These are phyloP conservation scores for Rusavskia elegans DNA, from an alignment of 495 filamentous ascomycete species.

Conservation along the genomic window DNA sequence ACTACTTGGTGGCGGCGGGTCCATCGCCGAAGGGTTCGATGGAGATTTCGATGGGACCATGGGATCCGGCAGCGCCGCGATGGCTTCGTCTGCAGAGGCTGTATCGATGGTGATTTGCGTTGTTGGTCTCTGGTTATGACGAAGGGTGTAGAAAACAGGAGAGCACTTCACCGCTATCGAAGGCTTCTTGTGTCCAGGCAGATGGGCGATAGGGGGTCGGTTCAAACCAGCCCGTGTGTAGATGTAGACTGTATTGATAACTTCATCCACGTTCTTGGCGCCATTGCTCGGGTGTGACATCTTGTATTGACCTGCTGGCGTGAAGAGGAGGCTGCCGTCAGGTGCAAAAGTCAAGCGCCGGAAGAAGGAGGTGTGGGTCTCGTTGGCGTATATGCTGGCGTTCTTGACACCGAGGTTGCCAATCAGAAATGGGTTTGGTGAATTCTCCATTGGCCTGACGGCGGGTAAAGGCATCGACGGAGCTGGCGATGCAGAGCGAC, in stretches of 20 bases:
- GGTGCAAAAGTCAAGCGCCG: conserved; percentile 85
- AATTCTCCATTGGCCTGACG: conserved; percentile 86
- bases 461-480: conserved; percentile 89
- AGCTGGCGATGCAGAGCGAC: conserved; percentile 86
- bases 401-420: conserved; percentile 47
- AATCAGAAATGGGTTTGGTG: conserved; percentile 53
- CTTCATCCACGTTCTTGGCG: conserved; percentile 59
- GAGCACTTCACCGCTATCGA: conserved; percentile 94
- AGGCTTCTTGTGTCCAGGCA: conserved; percentile 96
- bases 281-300: conserved; percentile 62
- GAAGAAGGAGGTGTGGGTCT: conserved; percentile 96
- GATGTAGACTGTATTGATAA: conserved; percentile 95
- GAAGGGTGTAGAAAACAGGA: conserved; percentile 70
- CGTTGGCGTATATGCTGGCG: conserved; percentile 87
- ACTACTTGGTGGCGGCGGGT: conserved; percentile 56
- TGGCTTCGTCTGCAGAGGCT: conserved; percentile 68
- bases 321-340: conserved; percentile 88
- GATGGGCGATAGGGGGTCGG: conserved; percentile 91
- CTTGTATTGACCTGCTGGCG: conserved; percentile 91
- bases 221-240: conserved; percentile 95
- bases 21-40: conserved; percentile 50
- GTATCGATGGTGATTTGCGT: conserved; percentile 91
- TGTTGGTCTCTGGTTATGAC: conserved; percentile 49
- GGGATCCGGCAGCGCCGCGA: conserved; percentile 70
- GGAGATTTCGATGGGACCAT: conserved; percentile 42